Evolutionary conservation across 202 grass and related monocot species (phyloP).

Genomic region (Schoenoplectus tabernaemontani): DNA sequence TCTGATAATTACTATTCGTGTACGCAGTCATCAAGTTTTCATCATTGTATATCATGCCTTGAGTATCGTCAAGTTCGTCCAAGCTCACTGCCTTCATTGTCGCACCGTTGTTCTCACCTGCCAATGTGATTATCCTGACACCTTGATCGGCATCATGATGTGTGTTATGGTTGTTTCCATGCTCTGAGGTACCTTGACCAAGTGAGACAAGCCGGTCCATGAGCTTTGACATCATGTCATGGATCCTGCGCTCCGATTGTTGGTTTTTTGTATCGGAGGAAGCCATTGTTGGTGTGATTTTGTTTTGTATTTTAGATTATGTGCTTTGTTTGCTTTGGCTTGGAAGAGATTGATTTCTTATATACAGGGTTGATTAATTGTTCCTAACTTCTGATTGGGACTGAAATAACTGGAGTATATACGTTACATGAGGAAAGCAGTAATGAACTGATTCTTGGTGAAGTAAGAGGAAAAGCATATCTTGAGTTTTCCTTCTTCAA

Average conservation of each 20-base stretch:
- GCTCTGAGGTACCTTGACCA: neutral
- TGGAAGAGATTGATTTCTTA: neutral
- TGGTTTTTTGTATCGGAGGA: conserved; percentile 17
- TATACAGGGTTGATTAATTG: conserved; percentile 7
- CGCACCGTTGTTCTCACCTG: conserved; percentile 56
- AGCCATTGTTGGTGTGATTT: conserved; percentile 18
- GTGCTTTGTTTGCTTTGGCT: neutral
- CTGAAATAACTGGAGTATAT: conserved; percentile 16
- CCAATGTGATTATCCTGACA: conserved; percentile 49
- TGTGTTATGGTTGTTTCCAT: neutral
- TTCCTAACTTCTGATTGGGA: conserved; percentile 3
- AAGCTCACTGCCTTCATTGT: conserved; percentile 22
- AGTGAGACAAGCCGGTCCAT: conserved; percentile 40
- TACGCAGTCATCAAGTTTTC: conserved; percentile 39
- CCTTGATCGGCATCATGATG: neutral
- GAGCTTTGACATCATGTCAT: conserved; percentile 44
- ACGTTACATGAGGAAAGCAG: neutral
- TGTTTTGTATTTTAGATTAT: neutral
- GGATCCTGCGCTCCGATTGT: conserved; percentile 23
- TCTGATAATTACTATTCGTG: conserved; percentile 96
- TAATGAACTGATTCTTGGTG: neutral
- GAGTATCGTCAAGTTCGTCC: conserved; percentile 43
- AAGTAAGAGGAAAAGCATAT: neutral
- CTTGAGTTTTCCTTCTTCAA: conserved; percentile 2
- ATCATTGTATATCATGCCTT: conserved; percentile 7